Conservation (phyloP, 768 basidiomycete genomes). For the Rhizopogon vulgaris region DNA sequence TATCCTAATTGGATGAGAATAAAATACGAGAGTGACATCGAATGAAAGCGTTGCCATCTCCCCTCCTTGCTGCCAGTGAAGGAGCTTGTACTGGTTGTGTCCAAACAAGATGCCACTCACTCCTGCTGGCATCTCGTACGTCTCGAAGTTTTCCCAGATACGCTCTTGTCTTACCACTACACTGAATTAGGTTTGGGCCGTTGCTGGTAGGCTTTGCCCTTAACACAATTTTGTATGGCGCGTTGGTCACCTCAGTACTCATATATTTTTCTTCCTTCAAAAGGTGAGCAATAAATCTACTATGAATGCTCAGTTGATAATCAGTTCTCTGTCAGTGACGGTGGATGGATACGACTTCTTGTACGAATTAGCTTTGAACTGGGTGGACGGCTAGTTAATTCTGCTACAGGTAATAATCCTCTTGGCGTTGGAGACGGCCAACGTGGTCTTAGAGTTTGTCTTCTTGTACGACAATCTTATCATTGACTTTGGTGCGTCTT, state of each 20-base stretch:
- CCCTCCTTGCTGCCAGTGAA: constrained; percentile 7
- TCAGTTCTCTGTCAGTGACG: constrained; percentile 9
- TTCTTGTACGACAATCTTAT: constrained; percentile 22
- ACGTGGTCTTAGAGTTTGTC: constrained; percentile 17
- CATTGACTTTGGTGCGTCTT: constrained; percentile 17
- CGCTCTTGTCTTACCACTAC: background rate
- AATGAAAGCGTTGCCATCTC: constrained; percentile 1
- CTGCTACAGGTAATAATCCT: constrained; percentile 14
- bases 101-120: constrained; percentile 9
- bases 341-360: constrained; percentile 17
- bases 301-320: background rate
- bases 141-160: background rate
- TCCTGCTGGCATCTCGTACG: constrained; percentile 18
- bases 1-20: constrained; percentile 10
- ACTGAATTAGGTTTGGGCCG: constrained; percentile 26
- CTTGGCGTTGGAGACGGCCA: constrained; percentile 18
- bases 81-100: constrained; percentile 5
- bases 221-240: constrained; percentile 30
- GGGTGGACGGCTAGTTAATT: background rate
- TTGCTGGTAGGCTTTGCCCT: constrained; percentile 29
- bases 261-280: constrained; percentile 24
- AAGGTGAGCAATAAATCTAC: constrained; percentile 8
- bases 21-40: constrained; percentile 6
- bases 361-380: constrained; percentile 5
- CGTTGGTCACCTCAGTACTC: constrained; percentile 28